These are phyloP conservation scores for Trifolium pratense DNA, from an alignment of 306 rosid genomes.

Conservation along the genomic window DNA sequence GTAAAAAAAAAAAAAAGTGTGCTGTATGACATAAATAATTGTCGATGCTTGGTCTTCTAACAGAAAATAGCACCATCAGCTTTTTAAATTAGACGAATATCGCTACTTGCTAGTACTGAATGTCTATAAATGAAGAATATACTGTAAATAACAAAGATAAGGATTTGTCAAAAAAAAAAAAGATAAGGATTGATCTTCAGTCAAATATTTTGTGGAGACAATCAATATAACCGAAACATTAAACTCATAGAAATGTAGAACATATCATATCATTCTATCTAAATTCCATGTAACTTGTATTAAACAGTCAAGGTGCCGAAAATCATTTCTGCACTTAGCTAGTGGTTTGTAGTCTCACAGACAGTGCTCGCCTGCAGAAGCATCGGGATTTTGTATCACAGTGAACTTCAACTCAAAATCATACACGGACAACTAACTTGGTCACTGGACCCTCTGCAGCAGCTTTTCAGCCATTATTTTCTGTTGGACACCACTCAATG, in stretches of 20 bases:
- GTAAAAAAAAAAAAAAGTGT: too few relatives aligned
- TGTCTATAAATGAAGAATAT: neutral
- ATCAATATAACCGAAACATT: neutral
- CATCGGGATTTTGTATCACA: neutral
- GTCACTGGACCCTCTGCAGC: slow-evolving; percentile 62
- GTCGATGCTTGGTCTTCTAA: too few relatives aligned
- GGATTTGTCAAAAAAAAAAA: too few relatives aligned
- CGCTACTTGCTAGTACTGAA: neutral
- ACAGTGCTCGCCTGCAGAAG: slow-evolving; percentile 9
- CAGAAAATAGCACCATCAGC: too few relatives aligned
- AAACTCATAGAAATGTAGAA: neutral
- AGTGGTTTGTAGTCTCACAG: slow-evolving; percentile 10
- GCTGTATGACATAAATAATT: too few relatives aligned
- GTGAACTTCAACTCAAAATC: neutral
- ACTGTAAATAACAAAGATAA: slow-evolving; percentile 2
- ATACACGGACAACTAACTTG: slow-evolving; percentile 40
- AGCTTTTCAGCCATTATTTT: slow-evolving; percentile 88
- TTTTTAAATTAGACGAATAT: too few relatives aligned
- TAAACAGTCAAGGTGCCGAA: slow-evolving; percentile 29
- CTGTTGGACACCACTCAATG: slow-evolving; percentile 81
- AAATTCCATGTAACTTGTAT: slow-evolving; percentile 17
- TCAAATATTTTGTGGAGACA: neutral
- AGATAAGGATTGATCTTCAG: slow-evolving; percentile 1
- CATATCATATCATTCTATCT: neutral
- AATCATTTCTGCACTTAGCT: neutral